phyloP scores from a whole-genome alignment of 768 basidiomycete species.

The Rubroboletus pulcherrimus region DNA sequence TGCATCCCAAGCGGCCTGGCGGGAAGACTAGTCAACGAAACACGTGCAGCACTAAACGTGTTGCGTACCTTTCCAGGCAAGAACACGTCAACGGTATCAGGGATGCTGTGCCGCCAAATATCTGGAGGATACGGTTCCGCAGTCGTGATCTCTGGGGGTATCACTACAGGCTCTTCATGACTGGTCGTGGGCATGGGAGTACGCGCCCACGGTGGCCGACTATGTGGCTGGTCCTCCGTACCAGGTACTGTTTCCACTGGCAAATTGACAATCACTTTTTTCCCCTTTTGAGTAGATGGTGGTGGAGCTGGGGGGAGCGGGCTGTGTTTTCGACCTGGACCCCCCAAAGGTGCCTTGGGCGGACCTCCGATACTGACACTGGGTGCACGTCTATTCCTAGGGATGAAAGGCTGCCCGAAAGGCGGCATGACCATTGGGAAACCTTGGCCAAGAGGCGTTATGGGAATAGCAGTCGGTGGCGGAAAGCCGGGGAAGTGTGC shows the following conservation, averaged over 20 bases:
- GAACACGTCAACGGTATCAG: conserved; percentile 72
- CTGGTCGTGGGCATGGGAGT: conserved; percentile 44
- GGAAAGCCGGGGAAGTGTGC: conserved; percentile 61
- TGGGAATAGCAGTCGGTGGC: conserved; percentile 51
- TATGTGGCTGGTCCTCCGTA: conserved; percentile 37
- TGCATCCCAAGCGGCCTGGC: conserved; percentile 68
- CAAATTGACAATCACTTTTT: conserved; percentile 68
- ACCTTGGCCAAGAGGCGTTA: conserved; percentile 57
- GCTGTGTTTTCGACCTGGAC: conserved; percentile 72
- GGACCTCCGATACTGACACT: conserved; percentile 77
- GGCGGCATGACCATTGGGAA: conserved; percentile 51
- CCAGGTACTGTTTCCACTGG: conserved; percentile 59
- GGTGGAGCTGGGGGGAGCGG: conserved; percentile 46
- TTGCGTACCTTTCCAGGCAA: conserved; percentile 69
- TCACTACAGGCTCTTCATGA: conserved; percentile 25
- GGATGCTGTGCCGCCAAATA: conserved; percentile 51
- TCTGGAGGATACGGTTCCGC: conserved; percentile 66
- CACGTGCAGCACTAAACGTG: conserved; percentile 4
- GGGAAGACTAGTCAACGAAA: conserved; percentile 3
- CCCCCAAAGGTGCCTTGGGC: conserved; percentile 82
- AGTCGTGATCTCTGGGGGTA: conserved; percentile 38
- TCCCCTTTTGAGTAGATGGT: conserved; percentile 44
- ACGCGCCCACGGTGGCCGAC: conserved; percentile 58
- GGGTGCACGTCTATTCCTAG: conserved; percentile 60
- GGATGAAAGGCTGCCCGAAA: conserved; percentile 49